A percentile compares a stretch with the other conserved stretches of the same genome.
Evolutionary conservation across 768 basidiomycete species (phyloP).

Genomic region (Saitozyma sp.): DNA sequence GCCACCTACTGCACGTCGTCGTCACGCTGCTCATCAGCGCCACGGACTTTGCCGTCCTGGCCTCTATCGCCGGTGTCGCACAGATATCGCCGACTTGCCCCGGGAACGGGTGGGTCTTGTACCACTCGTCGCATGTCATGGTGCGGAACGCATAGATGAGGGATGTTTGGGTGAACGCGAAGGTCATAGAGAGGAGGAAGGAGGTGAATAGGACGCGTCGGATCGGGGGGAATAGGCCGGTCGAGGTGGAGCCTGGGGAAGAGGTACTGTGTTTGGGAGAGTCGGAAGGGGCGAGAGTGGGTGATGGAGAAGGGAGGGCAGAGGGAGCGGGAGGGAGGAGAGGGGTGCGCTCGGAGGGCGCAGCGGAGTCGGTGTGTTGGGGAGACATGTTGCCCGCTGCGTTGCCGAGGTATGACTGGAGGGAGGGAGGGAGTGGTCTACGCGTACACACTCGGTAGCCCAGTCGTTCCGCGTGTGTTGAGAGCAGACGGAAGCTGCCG

Average conservation of each 20-base stretch:
- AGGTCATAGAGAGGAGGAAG: conserved; percentile 31
- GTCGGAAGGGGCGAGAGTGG: too few relatives aligned
- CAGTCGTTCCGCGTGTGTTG: too few relatives aligned
- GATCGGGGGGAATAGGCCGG: conserved; percentile 25
- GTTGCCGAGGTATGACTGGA: too few relatives aligned
- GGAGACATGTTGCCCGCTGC: too few relatives aligned
- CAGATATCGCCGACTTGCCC: conserved; percentile 37
- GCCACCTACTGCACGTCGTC: conserved; percentile 25
- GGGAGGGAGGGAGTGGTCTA: too few relatives aligned
- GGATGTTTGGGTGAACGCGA: conserved; percentile 45
- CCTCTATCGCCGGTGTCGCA: conserved; percentile 32
- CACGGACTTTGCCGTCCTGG: conserved; percentile 27
- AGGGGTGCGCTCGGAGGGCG: too few relatives aligned
- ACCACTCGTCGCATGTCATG: conserved; percentile 48
- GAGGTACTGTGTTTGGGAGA: too few relatives aligned
- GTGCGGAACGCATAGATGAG: conserved; percentile 43
- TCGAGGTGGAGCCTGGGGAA: too few relatives aligned
- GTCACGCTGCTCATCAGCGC: conserved; percentile 42
- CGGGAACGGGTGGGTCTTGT: conserved; percentile 19
- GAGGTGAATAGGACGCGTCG: conserved; percentile 33
- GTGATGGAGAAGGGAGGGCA: too few relatives aligned
- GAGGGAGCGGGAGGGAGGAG: too few relatives aligned
- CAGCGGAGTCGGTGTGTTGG: background rate
- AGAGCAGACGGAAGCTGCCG: too few relatives aligned
- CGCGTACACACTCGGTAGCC: too few relatives aligned